These are phyloP conservation scores for Erysimum pusillum DNA, from an alignment of 441 rosid genomes.

Conservation along the genomic window DNA sequence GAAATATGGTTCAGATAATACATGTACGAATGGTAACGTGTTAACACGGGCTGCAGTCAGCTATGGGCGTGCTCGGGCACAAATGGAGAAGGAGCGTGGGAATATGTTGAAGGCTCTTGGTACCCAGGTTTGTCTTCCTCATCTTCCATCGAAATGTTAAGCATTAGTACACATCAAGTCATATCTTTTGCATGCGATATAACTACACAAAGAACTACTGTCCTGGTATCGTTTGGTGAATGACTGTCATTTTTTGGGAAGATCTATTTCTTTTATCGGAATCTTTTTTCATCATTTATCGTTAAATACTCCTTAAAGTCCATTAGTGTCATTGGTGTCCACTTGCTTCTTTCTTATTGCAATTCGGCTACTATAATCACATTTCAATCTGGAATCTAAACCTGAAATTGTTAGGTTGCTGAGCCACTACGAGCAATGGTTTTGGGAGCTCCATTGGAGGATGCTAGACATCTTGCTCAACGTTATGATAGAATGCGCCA, in stretches of 20 bases:
- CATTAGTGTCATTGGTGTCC: slow-evolving; percentile 19
- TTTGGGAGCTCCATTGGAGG: slow-evolving; percentile 93
- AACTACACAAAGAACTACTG: neutral
- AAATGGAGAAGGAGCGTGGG: slow-evolving; percentile 95
- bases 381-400: slow-evolving; percentile 5
- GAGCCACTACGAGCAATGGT: slow-evolving; percentile 97
- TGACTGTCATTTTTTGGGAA: neutral
- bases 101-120: slow-evolving; percentile 89
- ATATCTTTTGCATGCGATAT: neutral
- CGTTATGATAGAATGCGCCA: slow-evolving; percentile 94
- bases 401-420: slow-evolving; percentile 67
- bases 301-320: neutral
- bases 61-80: slow-evolving; percentile 83
- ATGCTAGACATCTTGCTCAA: slow-evolving; percentile 97
- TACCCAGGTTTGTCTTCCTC: slow-evolving; percentile 71
- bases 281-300: neutral
- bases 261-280: neutral
- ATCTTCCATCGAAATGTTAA: slow-evolving; percentile 17
- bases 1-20: slow-evolving; percentile 90
- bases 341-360: slow-evolving; percentile 8
- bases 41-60: slow-evolving; percentile 77
- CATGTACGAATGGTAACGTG: slow-evolving; percentile 88
- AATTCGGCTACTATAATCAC: slow-evolving; percentile 16
- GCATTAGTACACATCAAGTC: neutral
- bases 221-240: neutral